Evolutionary conservation across 176 grass and related monocot species (phyloP), one percentile per base, ranked within the genome.

Genomic region (Bothriochloa decipiens): DNA sequence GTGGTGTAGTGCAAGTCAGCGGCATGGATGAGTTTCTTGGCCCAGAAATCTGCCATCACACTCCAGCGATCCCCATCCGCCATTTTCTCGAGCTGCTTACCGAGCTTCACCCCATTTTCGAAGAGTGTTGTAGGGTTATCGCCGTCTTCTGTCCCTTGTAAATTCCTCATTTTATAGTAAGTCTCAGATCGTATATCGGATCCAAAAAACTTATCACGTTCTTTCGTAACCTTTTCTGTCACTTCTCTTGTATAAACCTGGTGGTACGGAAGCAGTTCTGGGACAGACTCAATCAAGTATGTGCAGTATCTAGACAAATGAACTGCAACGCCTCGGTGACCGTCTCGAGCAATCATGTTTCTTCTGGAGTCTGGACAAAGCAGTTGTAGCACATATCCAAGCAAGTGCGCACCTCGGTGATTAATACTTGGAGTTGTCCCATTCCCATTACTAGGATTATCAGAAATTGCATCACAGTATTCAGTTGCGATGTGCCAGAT

Each of bases 171-270:
- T 65, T 65, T n/a, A 10, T 8, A 11, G 41, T 65, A 49, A 40
- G 27, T 18, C 9, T 22, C 7, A 20, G 17, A 0, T 18, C 7
- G 1, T 8, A 1, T 2, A 8, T 7, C 2, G 0, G 2, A 58
- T 58, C 8, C 8, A 3, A 10, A n/a, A 11, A n/a, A 20, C 3
- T 61, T 3, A 3, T 0, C 8, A 9, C 8, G 22, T 23, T 20
- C 18, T 12, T n/a, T 9, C 68, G 11, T 2, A 0, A 70, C 37
- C 17, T 20, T 6, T 0, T 8, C 1, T 11, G 16, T 22, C 8
- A 23, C 3, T 1, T 23, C 35, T 23, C 2, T 1, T 26, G 17
- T 72, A 46, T 72, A 11, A 0, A 2, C 40, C 4, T 18, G 1
- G 3, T 65, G 32, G 71, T 66, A 61, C 0, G 39, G 60, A 66